These are phyloP conservation scores for Bruguiera parviflora DNA, from an alignment of 345 rosid species.

Conservation along the genomic window DNA sequence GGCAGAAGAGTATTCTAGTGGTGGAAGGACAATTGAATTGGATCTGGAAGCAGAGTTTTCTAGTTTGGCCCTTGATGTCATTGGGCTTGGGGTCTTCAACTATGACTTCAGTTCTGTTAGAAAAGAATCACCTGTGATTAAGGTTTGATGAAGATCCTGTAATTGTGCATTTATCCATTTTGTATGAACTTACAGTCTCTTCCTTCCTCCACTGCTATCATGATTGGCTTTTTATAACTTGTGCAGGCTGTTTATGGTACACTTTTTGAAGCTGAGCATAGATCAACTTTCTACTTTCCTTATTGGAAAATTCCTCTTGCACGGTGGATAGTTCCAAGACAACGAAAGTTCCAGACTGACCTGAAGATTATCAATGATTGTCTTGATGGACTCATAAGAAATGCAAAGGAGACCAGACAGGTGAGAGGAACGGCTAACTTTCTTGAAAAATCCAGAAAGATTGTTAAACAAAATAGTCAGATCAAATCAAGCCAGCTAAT, in stretches of 20 bases:
- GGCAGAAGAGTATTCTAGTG: conserved; percentile 37
- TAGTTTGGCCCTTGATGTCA: conserved; percentile 86
- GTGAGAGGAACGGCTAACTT: conserved; percentile 29
- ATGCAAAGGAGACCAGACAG: conserved; percentile 93
- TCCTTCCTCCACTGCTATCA: background rate
- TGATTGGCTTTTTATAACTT: background rate
- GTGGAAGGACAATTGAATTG: conserved; percentile 51
- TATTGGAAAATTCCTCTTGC: conserved; percentile 94
- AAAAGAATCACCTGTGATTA: conserved; percentile 90
- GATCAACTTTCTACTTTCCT: conserved; percentile 92
- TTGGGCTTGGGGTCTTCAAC: conserved; percentile 94
- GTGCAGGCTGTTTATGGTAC: conserved; percentile 93
- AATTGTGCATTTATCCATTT: conserved; percentile 3
- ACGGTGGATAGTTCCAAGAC: conserved; percentile 88
- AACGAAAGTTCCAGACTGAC: conserved; percentile 73
- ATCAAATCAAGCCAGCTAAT: background rate
- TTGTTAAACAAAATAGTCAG: background rate
- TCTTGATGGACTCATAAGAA: conserved; percentile 83
- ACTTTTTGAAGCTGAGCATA: conserved; percentile 96
- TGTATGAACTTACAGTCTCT: background rate
- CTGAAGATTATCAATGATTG: conserved; percentile 89
- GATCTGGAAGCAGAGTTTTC: conserved; percentile 97
- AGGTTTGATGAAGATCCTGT: conserved; percentile 42
- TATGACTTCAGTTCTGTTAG: conserved; percentile 88
- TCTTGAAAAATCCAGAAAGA: background rate